Percentiles rank a stretch among this genome's conserved stretches.
Conservation (phyloP, 148 eudicot species). For the Drosera capensis region DNA sequence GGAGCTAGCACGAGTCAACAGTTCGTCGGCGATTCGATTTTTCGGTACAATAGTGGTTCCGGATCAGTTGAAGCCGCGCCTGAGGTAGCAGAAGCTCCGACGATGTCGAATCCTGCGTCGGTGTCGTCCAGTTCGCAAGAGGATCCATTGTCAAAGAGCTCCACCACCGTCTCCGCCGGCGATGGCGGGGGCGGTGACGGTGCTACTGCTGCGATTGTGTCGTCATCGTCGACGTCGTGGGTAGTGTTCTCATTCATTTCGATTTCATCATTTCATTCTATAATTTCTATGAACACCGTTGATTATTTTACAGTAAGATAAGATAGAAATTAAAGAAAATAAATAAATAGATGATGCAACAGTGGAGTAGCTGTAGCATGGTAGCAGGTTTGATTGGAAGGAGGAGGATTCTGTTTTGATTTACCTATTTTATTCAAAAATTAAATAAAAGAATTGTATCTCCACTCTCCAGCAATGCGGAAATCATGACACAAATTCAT, state of each 20-base stretch:
- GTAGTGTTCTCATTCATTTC: too few relatives aligned
- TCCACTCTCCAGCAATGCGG: conserved; percentile 58
- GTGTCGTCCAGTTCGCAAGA: not conserved
- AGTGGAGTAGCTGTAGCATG: too few relatives aligned
- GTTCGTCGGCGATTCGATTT: not conserved
- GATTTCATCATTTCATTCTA: too few relatives aligned
- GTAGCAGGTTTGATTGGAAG: too few relatives aligned
- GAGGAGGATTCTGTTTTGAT: too few relatives aligned
- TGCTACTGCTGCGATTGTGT: too few relatives aligned
- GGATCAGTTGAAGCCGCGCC: not conserved
- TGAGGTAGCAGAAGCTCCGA: not conserved
- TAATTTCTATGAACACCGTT: too few relatives aligned
- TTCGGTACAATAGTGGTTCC: not conserved
- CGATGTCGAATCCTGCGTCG: not conserved
- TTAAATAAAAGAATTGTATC: conserved; percentile 19
- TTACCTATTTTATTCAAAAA: not conserved
- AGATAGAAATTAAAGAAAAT: too few relatives aligned
- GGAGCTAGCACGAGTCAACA: not conserved
- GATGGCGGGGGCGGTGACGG: not conserved
- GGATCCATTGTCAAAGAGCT: not conserved
- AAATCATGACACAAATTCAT: conserved; percentile 16
- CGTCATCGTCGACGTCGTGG: not conserved
- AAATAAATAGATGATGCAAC: too few relatives aligned
- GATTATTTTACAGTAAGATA: too few relatives aligned
- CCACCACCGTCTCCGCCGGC: not conserved